Conservation (phyloP, 306 rosid species). For the Cucumis hystrix region DNA sequence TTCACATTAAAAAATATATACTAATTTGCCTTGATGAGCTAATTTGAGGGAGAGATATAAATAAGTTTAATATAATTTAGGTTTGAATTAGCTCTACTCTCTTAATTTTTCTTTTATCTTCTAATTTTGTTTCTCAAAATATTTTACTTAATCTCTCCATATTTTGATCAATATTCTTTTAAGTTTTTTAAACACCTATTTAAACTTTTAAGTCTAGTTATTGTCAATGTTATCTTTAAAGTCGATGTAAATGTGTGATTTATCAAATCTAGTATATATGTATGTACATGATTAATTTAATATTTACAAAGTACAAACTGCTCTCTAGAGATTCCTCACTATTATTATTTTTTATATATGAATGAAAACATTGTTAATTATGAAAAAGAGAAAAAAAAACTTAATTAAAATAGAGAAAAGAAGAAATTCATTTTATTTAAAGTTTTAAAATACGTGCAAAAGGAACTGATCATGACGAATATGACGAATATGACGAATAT, state of each 20-base stretch:
- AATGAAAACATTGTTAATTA: background rate
- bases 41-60: background rate
- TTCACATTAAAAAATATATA: no score
- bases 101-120: background rate
- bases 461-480: background rate
- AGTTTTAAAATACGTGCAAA: background rate
- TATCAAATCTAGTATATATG: no score
- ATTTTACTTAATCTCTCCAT: background rate
- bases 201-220: no score
- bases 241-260: no score
- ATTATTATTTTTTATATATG: background rate
- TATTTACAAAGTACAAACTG: no score
- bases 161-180: no score
- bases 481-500: no score
- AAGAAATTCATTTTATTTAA: background rate
- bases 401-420: background rate
- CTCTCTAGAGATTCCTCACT: no score
- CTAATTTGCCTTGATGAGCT: background rate
- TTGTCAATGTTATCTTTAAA: no score
- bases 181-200: no score
- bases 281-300: no score
- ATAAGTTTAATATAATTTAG: background rate
- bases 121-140: background rate
- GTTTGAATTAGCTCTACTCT: background rate
- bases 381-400: no score